A percentile compares a stretch with the other conserved stretches of the same genome.
Evolutionary conservation across 805 yeast species (phyloP).

Genomic region (Schizosaccharomyces lindneri): DNA sequence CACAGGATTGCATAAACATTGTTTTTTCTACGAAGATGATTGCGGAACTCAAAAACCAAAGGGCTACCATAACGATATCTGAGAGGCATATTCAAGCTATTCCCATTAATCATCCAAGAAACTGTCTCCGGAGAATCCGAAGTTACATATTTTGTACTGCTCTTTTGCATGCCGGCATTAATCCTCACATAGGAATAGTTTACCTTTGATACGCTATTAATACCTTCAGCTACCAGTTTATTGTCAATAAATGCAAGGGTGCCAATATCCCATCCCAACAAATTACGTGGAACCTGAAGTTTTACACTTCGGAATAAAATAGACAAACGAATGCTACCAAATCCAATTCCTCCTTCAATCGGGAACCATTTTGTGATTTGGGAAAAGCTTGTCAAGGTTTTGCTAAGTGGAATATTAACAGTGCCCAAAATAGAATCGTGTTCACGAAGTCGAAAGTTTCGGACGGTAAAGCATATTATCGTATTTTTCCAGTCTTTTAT

Average conservation of each 20-base stretch:
- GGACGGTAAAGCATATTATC: neutral
- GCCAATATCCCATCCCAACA: slow-evolving; percentile 2
- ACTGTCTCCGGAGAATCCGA: neutral
- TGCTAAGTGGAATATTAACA: neutral
- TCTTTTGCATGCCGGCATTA: neutral
- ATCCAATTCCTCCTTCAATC: slow-evolving; percentile 2
- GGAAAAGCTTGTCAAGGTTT: neutral
- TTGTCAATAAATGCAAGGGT: neutral
- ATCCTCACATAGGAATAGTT: neutral
- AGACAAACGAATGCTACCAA: neutral
- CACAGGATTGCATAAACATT: neutral
- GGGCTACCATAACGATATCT: neutral
- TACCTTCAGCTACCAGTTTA: neutral
- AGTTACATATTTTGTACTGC: neutral
- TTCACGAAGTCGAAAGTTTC: slow-evolving; percentile 1
- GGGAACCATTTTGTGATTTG: slow-evolving; percentile 1
- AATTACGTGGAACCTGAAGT: neutral
- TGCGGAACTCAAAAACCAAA: neutral
- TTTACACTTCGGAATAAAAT: neutral
- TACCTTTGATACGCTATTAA: neutral
- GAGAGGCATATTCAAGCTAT: neutral
- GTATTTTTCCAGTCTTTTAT: slow-evolving; percentile 1
- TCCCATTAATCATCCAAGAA: neutral
- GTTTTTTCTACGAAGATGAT: neutral
- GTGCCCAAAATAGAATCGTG: slow-evolving; percentile 1